Percentiles rank a stretch among this genome's conserved stretches.
phyloP scores from a whole-genome alignment of 2,329 filamentous ascomycete genomes.

The Graphilbum ipis-grandicollis region DNA sequence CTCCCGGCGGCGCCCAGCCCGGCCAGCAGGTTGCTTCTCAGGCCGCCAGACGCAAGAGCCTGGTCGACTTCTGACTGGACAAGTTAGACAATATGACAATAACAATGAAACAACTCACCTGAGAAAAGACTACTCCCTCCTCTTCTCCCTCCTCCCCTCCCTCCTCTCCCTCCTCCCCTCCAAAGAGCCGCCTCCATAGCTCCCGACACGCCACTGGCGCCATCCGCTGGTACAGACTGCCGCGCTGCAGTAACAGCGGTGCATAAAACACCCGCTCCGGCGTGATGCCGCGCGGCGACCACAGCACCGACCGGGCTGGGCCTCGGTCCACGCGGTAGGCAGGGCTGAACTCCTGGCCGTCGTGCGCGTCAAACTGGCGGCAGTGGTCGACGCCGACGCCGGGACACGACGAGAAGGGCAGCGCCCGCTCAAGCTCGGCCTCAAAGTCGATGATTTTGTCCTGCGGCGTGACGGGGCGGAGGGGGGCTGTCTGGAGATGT shows the following conservation, averaged over 20 bases:
- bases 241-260: slow-evolving; percentile 3
- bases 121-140: too few species aligned
- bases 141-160: too few species aligned
- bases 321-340: slow-evolving; percentile 6
- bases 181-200: slow-evolving; percentile 10
- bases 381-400: slow-evolving; percentile 4
- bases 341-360: slow-evolving; percentile 10
- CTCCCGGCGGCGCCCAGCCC: neutral
- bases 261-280: slow-evolving; percentile 7
- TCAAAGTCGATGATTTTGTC: slow-evolving; percentile 6
- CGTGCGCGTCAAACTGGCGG: slow-evolving; percentile 13
- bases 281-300: slow-evolving; percentile 7
- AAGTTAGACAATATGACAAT: too few species aligned
- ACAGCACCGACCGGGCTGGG: slow-evolving; percentile 2
- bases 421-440: neutral
- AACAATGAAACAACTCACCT: too few species aligned
- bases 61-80: slow-evolving; percentile 7
- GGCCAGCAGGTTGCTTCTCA: too few species aligned
- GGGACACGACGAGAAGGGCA: neutral
- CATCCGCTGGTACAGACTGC: slow-evolving; percentile 16
- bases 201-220: slow-evolving; percentile 12
- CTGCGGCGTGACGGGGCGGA: slow-evolving; percentile 5
- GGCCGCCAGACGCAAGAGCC: slow-evolving; percentile 6
- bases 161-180: too few species aligned
- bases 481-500: neutral